Conservation (phyloP, 2,329 filamentous ascomycete species). For the Penicillium sp. region DNA sequence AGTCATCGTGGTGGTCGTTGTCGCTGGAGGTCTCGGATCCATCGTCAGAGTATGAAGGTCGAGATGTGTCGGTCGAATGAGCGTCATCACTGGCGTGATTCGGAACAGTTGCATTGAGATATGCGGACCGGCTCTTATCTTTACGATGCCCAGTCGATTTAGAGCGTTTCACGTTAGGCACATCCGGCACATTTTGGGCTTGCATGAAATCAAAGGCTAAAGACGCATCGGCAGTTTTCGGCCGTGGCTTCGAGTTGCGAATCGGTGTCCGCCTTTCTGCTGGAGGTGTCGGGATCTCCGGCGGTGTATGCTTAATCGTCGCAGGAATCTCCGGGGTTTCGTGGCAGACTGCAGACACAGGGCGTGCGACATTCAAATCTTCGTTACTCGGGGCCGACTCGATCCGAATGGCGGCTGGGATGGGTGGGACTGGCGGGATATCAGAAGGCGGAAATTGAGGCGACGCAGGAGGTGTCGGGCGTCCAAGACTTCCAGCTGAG, state of each 20-base stretch:
- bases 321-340: constrained; percentile 75
- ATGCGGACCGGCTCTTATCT: constrained; percentile 31
- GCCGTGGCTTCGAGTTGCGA: constrained; percentile 34
- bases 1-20: constrained; percentile 22
- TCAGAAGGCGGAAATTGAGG: constrained; percentile 22
- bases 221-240: constrained; percentile 47
- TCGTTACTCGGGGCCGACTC: constrained; percentile 13
- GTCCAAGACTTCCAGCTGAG: constrained; percentile 31
- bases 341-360: constrained; percentile 79
- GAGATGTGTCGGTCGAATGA: constrained; percentile 23
- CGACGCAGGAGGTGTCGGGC: constrained; percentile 35
- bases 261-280: constrained; percentile 44
- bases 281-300: constrained; percentile 31
- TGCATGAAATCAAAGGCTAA: constrained; percentile 30
- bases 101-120: constrained; percentile 12
- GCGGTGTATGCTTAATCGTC: constrained; percentile 69
- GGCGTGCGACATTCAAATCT: constrained; percentile 65
- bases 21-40: constrained; percentile 34
- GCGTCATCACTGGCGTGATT: constrained; percentile 19
- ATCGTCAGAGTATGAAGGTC: constrained; percentile 30
- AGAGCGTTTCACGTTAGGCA: constrained; percentile 37
- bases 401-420: constrained; percentile 17
- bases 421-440: constrained; percentile 13
- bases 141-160: constrained; percentile 40
- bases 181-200: constrained; percentile 16